phyloP scores from a whole-genome alignment of 2,329 filamentous ascomycete species.

The Fusarium sp. region DNA sequence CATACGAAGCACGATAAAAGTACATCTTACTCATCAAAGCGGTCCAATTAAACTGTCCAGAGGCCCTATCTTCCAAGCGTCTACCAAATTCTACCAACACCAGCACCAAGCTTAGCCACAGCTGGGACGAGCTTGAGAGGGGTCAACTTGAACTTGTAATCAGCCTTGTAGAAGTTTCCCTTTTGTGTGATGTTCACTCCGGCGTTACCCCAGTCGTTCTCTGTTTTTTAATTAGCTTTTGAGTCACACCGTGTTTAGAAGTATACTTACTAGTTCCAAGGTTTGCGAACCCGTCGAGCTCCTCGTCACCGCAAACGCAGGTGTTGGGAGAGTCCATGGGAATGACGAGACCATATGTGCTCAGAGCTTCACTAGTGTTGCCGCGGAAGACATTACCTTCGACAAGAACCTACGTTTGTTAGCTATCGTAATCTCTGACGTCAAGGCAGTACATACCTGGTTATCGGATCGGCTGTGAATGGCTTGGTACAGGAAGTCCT shows the following conservation, averaged over 20 bases:
- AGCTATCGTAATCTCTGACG: rapidly evolving
- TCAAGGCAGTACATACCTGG: conserved; percentile 28
- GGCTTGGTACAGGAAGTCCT: conserved; percentile 61
- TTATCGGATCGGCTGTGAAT: conserved; percentile 63
- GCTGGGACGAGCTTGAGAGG: conserved; percentile 57
- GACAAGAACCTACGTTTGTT: conserved; percentile 55
- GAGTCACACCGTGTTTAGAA: conserved; percentile 39
- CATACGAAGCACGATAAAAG: no score
- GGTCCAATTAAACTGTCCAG: no score
- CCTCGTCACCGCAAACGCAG: conserved; percentile 64
- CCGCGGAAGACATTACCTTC: conserved; percentile 63
- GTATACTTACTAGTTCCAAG: conserved; percentile 61
- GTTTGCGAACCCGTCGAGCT: conserved; percentile 67
- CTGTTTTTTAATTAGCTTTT: conserved; percentile 33
- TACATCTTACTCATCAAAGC: no score
- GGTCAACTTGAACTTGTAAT: conserved; percentile 63
- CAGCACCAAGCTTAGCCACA: conserved; percentile 59
- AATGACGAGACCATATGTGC: conserved; percentile 67
- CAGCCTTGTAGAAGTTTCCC: conserved; percentile 62
- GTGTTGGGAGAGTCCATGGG: conserved; percentile 67
- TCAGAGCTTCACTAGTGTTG: conserved; percentile 62
- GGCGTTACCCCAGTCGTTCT: conserved; percentile 62
- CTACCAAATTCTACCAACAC: conserved; percentile 57
- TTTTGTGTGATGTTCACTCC: conserved; percentile 65
- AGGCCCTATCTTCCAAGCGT: no score